Evolutionary conservation across 2,329 filamentous ascomycete genomes (phyloP).

Genomic region (Xylaria digitata): DNA sequence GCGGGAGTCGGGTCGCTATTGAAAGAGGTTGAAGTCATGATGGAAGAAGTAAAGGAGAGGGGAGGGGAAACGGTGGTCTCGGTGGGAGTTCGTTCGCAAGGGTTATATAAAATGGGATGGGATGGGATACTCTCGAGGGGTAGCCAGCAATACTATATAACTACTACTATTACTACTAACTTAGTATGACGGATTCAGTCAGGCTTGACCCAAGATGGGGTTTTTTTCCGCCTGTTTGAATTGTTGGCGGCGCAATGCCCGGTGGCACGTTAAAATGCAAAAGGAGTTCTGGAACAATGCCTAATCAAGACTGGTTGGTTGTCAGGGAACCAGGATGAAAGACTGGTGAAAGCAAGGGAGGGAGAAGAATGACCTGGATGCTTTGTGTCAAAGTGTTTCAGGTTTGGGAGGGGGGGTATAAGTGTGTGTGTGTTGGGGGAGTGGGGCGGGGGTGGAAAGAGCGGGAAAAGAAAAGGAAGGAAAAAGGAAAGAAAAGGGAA

Average conservation of each 20-base stretch:
- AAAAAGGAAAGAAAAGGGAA: neutral
- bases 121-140: constrained; percentile 18
- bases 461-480: neutral
- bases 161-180: constrained; percentile 14
- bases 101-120: constrained; percentile 33
- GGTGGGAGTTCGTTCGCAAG: constrained; percentile 29
- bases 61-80: constrained; percentile 13
- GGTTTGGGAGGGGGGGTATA: constrained; percentile 15
- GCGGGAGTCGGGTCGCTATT: constrained; percentile 63
- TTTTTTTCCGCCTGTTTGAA: constrained; percentile 24
- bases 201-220: constrained; percentile 19
- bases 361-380: constrained; percentile 16
- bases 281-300: constrained; percentile 48
- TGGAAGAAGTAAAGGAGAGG: constrained; percentile 41
- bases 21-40: constrained; percentile 58
- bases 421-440: too few species aligned
- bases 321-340: constrained; percentile 25
- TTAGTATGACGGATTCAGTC: constrained; percentile 4
- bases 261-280: constrained; percentile 17
- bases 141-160: constrained; percentile 11
- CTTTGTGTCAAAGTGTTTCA: constrained; percentile 38
- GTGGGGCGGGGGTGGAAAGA: too few species aligned
- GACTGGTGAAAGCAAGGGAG: constrained; percentile 5
- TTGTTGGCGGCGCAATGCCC: constrained; percentile 34
- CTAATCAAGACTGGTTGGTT: constrained; percentile 38